These are phyloP conservation scores for Apostasia ramifera DNA, from an alignment of 106 monocot genomes.

Conservation along the genomic window DNA sequence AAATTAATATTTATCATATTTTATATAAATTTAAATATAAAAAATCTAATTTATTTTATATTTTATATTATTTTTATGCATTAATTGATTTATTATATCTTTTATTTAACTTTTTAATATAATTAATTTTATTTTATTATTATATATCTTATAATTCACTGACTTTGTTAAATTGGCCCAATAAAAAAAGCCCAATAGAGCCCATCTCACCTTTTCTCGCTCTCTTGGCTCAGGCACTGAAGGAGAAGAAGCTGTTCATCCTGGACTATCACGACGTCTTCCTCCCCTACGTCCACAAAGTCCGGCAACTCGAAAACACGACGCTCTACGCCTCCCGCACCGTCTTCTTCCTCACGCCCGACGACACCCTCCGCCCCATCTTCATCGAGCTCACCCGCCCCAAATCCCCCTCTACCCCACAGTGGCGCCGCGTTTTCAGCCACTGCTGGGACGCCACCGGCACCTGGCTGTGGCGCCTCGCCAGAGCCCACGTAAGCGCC, in stretches of 20 bases:
- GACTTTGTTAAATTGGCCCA: no score
- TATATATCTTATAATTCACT: no score
- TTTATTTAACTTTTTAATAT: no score
- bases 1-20: no score
- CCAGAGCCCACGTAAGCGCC: conserved; percentile 49
- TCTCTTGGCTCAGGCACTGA: conserved; percentile 31
- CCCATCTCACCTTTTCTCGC: no score
- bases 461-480: conserved; percentile 73
- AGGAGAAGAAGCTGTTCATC: conserved; percentile 56
- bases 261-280: conserved; percentile 71
- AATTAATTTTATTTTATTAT: no score
- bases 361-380: conserved; percentile 39
- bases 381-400: conserved; percentile 81
- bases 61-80: no score
- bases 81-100: no score
- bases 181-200: no score
- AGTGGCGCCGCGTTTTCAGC: conserved; percentile 42
- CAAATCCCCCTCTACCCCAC: conserved; percentile 25
- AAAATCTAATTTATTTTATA: no score
- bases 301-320: conserved; percentile 24
- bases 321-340: conserved; percentile 65
- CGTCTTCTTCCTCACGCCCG: conserved; percentile 45
- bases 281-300: conserved; percentile 58
- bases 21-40: no score
- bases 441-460: conserved; percentile 31